Evolutionary conservation across 2,329 filamentous ascomycete genomes (phyloP).

Genomic region (Gnomoniopsis smithogilvyi): DNA sequence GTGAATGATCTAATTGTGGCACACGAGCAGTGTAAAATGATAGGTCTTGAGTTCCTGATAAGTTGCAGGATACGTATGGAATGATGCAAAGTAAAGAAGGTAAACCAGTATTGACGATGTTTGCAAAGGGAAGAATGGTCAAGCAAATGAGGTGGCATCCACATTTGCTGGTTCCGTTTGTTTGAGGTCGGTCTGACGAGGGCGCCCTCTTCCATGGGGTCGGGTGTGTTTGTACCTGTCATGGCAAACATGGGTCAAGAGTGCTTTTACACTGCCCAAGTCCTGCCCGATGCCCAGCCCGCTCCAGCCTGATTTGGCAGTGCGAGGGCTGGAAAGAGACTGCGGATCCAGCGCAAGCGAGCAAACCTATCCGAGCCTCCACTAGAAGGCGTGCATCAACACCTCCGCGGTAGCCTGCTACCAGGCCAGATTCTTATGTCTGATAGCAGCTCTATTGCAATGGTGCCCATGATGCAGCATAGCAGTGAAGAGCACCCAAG

Average conservation of each 20-base stretch:
- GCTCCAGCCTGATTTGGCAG: background rate
- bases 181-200: background rate
- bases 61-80: too few relatives aligned
- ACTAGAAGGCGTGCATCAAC: background rate
- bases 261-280: background rate
- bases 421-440: background rate
- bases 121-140: background rate
- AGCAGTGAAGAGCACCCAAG: background rate
- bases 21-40: background rate
- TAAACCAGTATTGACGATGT: background rate
- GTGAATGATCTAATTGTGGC: background rate
- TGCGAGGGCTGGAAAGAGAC: background rate
- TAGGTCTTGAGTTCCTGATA: background rate
- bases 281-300: background rate
- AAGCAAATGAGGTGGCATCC: background rate
- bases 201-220: background rate
- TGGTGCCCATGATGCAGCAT: background rate
- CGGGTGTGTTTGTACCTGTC: background rate
- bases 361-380: background rate
- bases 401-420: background rate
- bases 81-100: background rate
- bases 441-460: background rate
- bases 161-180: background rate
- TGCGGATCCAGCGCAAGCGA: background rate
- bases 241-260: background rate